Evolutionary conservation across 2,329 filamentous ascomycete genomes (phyloP), one percentile per base, ranked within the genome.

Genomic region (Pyrenochaeta sp.): DNA sequence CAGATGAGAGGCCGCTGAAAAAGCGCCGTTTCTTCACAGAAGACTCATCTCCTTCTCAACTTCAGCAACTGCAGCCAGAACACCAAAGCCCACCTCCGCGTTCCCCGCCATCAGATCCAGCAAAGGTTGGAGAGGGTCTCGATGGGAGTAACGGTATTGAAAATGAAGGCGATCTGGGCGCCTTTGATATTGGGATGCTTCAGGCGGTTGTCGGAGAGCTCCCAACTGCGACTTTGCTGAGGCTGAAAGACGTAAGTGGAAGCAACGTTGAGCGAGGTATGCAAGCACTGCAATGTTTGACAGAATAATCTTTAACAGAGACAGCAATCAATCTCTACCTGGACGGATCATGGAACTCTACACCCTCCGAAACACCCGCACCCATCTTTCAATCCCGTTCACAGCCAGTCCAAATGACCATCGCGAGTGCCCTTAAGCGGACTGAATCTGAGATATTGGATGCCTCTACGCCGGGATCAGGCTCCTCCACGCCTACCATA

Each of bases 1-100:
- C 81, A 40, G 79, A 85, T 44, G 78, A 84, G 39, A 76, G 83
- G 17, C 86, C 86, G 4, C 72, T 75, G 20, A 89, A 89, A 74
- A 87, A 86, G 73, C 79, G 84, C 56, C 82, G 86, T 23, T 88
- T 88, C 74, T 88, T 89, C 61, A 77, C 81, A 14, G 83, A 87
- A 39, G 80, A 83, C 23, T 73, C 77, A 10, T 75, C 77, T 9
- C 66, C 71, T 7, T 46, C 48, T 4, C 61, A 63, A 11, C 39
- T 58, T 2, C 49, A 52, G 7, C 61, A 63, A 11, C 39, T 58
- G 2, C 49, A 52, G 7, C 51, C 66, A 10, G 52, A 60, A 27
- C 58, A 49, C 9, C 51, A 58, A 20, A 66, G 72, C 40, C 60
- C 72, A 2, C 71, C 72, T 17, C 64, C 68, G 15, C 68, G 68